Base-by-base conservation (phyloP, 2,329 filamentous ascomycete species). In the Colletotrichum sp. region DNA sequence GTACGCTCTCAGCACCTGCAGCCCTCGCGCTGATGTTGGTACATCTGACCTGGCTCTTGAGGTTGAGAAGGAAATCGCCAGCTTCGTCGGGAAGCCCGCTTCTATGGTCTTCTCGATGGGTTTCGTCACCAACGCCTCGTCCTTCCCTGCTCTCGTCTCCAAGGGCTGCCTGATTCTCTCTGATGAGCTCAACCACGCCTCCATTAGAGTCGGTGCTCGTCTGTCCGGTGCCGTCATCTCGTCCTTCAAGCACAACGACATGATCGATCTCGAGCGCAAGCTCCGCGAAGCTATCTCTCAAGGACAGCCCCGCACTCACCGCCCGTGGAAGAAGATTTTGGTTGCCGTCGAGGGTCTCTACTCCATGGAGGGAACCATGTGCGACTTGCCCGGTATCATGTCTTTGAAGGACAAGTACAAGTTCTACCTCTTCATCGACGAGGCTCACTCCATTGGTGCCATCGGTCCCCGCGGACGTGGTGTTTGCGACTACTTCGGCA, bases 61-160 rank as follows among this genome's bases (percentile, higher is more conserved):
- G 84, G 96, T 98, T 5, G 97, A 99, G 88, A 92, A 94, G 34
- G 90, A 98, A 82, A 92, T 99, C 79, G 97, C 97, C 62, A 90
- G 91, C 60, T 99, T 99, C 82, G 95, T 99, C 52, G 96, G 96
- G 84, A 99, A 99, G 88, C 94, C 96, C 74, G 92, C 95, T 32
- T 94, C 97, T 32, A 98, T 98, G 93, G 93, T 99, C 68, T 99
- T 99, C 88, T 98, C 96, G 28, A 99, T 99, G 97, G 97, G 97
- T 39, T 99, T 98, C 83, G 96, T 96, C 77, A 99, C 97, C 78
- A 99, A 99, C 82, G 94, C 96, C 34, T 95, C 94, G 79, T 93
- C 96, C 18, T 99, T 99, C 89, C 95, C 96, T 5, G 96, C 96
- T 44, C 89, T 99, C 57, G 95, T 98, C 71, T 94, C 94, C 81